Base-by-base conservation (phyloP, 2,329 filamentous ascomycete species). In the Pseudocercospora pini-densiflorae region DNA sequence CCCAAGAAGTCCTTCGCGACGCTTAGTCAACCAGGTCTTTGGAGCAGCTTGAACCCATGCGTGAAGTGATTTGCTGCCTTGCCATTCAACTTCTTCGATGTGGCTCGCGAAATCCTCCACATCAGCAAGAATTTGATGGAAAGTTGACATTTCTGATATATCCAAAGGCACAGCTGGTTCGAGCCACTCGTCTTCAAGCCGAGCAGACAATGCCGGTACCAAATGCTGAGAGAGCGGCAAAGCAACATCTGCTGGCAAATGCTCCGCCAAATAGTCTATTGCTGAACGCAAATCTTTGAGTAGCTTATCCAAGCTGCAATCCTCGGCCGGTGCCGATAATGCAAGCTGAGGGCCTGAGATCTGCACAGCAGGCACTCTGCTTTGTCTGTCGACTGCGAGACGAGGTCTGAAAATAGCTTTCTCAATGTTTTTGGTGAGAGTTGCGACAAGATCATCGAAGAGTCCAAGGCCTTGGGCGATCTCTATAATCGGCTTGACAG, bases 31-130 rank as follows among this genome's bases (percentile, higher is more conserved):
- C 95, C 95, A 99, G 27, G 93, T 89, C 64, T 88, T 88, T 0
- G 93, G 92, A 0, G 92, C 91, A 68, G 90, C 89, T 47, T 89
- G 87, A 0, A 92, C 89, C 94, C 95, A 99, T 24, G 92, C 88
- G 53, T 87, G 84, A 43, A 99, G 80, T 33, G 90, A 87, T 62
- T 81, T 80, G 55, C 85, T 81, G 3, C 85, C 86, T 16, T 85
- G 83, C 85, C 92, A 94, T 0, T 86, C 85, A 19, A 89, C 81
- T 7, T 81, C 79, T 40, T 88, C 84, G 7, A 98, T 79, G 1
- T 83, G 84, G 6, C 84, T 79, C 61, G 90, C 90, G 73, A 98
- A 91, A 0, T 80, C 77, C 27, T 83, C 82, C 0, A 92, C 87
- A 49, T 86, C 82, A 45, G 86, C 83, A n/a, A 97, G 85, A 6